Conservation (phyloP, 2,329 filamentous ascomycete species). For the Fusarium tjaetaba region DNA sequence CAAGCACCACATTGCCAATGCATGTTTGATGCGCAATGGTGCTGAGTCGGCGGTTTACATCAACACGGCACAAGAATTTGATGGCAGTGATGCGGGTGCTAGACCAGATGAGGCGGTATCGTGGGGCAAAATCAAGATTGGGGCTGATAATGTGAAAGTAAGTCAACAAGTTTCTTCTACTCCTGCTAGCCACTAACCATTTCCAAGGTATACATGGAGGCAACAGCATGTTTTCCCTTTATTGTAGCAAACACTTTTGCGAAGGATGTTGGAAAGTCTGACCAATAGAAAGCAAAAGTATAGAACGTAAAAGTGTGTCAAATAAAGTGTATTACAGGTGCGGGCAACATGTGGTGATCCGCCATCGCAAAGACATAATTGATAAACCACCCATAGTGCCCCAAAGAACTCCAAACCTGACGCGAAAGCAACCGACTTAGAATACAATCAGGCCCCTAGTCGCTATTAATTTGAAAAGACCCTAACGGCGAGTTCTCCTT, state of each 20-base stretch:
- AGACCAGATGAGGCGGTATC: slow-evolving; percentile 96
- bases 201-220: slow-evolving; percentile 69
- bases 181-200: not conserved
- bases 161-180: slow-evolving; percentile 22
- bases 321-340: not conserved
- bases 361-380: not conserved
- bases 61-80: slow-evolving; percentile 97
- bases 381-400: not conserved
- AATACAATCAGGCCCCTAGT: not conserved
- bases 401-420: not conserved
- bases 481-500: not conserved
- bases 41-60: slow-evolving; percentile 97
- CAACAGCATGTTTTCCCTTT: slow-evolving; percentile 71
- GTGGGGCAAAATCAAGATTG: slow-evolving; percentile 97
- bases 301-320: not conserved
- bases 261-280: slow-evolving; percentile 54
- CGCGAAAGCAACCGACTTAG: not conserved
- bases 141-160: slow-evolving; percentile 90
- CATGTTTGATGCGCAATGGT: slow-evolving; percentile 96
- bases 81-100: slow-evolving; percentile 95
- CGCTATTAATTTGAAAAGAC: not conserved
- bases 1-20: slow-evolving; percentile 98
- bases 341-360: not conserved
- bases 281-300: slow-evolving; percentile 10
- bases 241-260: slow-evolving; percentile 76